Percentiles rank a stretch among this genome's conserved stretches.
Evolutionary conservation across 2,329 filamentous ascomycete genomes (phyloP).

Genomic region (Rutstroemia sp.): DNA sequence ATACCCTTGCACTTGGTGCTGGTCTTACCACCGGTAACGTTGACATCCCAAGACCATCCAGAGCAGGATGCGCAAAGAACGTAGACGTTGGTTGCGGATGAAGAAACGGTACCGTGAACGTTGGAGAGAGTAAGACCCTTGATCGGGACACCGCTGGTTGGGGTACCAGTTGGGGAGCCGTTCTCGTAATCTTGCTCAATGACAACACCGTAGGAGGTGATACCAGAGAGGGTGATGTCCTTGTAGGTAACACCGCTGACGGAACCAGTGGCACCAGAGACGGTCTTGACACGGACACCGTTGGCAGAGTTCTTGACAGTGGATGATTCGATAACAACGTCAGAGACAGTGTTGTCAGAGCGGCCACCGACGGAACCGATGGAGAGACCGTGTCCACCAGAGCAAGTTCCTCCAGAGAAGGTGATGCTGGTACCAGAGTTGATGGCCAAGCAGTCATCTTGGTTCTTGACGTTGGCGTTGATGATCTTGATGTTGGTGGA

Average conservation of each 20-base stretch:
- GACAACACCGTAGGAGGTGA: slow-evolving; percentile 39
- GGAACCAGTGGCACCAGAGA: slow-evolving; percentile 32
- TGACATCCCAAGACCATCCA: slow-evolving; percentile 46
- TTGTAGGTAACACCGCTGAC: slow-evolving; percentile 45
- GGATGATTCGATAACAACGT: slow-evolving; percentile 42
- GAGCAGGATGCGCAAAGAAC: slow-evolving; percentile 47
- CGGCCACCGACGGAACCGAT: slow-evolving; percentile 54
- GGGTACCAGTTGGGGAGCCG: slow-evolving; percentile 21
- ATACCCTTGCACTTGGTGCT: slow-evolving; percentile 35
- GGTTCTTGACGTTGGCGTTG: slow-evolving; percentile 46
- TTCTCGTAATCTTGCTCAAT: slow-evolving; percentile 48
- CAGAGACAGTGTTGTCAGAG: slow-evolving; percentile 44
- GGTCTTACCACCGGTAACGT: slow-evolving; percentile 43
- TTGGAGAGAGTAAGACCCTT: slow-evolving; percentile 39
- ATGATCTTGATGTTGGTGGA: slow-evolving; percentile 42
- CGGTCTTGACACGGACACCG: slow-evolving; percentile 36
- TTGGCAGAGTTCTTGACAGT: slow-evolving; percentile 44
- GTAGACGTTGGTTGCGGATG: slow-evolving; percentile 37
- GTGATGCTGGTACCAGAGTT: slow-evolving; percentile 41
- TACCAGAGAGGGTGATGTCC: slow-evolving; percentile 42
- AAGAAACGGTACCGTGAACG: slow-evolving; percentile 36
- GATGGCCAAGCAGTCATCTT: slow-evolving; percentile 52
- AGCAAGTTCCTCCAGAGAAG: slow-evolving; percentile 25
- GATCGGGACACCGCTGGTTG: slow-evolving; percentile 40
- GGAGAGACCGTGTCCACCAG: slow-evolving; percentile 39